These are phyloP conservation scores for Lachnellula arida DNA, from an alignment of 2,329 filamentous ascomycete species.

Conservation along the genomic window DNA sequence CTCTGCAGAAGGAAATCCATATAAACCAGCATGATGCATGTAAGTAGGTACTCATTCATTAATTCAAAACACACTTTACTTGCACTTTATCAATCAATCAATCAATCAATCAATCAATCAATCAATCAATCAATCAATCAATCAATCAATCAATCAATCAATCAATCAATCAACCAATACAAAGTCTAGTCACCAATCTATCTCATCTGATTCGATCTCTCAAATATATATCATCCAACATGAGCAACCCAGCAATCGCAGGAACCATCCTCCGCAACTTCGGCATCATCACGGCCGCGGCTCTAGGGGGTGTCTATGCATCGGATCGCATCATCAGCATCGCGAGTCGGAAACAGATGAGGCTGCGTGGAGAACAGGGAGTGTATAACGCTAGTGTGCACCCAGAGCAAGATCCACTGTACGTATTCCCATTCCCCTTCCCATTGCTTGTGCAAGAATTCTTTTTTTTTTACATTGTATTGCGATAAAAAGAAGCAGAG, in stretches of 20 bases:
- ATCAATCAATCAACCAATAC: no score
- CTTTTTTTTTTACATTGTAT: no score
- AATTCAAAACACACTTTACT: background rate
- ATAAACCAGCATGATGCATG: background rate
- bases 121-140: no score
- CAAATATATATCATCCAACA: background rate
- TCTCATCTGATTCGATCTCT: background rate
- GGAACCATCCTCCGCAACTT: slow-evolving; percentile 2
- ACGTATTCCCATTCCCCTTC: background rate
- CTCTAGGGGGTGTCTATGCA: background rate
- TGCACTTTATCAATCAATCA: no score
- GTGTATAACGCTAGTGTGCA: background rate
- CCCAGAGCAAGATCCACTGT: slow-evolving; percentile 1
- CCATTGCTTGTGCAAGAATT: background rate
- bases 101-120: no score
- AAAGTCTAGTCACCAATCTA: background rate
- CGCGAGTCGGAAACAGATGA: slow-evolving; percentile 1
- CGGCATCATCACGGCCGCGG: background rate
- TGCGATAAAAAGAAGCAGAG: background rate
- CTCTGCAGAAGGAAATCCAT: background rate
- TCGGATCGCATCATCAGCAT: background rate
- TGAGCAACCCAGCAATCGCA: slow-evolving; percentile 7
- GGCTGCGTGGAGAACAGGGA: background rate
- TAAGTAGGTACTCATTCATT: background rate
- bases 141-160: no score